These are phyloP conservation scores for Stentor roeselii DNA, from an alignment of 73 alveolate species.

Conservation along the genomic window DNA sequence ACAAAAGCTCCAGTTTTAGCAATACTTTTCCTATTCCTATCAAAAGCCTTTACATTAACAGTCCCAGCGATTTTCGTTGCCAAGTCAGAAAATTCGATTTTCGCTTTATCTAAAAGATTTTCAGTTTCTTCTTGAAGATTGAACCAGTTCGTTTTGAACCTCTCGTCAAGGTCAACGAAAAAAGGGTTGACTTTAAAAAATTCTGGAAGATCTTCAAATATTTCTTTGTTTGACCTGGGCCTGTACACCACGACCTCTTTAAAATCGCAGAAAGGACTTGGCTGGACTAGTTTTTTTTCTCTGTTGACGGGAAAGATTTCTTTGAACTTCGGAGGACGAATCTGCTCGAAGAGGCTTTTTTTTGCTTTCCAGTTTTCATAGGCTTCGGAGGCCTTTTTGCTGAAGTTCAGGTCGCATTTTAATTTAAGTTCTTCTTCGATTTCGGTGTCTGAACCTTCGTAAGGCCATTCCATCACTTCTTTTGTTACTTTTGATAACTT, in stretches of 20 bases:
- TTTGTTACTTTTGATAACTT: neutral
- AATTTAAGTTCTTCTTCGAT: neutral
- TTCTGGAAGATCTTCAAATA: neutral
- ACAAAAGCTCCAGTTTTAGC: neutral
- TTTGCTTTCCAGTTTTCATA: neutral
- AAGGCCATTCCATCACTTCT: neutral
- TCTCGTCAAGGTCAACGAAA: neutral
- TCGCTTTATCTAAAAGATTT: neutral
- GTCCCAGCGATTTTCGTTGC: neutral
- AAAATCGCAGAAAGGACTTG: neutral
- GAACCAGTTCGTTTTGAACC: neutral
- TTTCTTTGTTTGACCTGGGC: neutral
- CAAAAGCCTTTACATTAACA: neutral
- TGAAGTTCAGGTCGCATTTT: neutral
- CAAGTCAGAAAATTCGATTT: neutral
- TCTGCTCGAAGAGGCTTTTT: neutral
- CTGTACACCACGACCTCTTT: neutral
- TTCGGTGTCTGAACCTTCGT: neutral
- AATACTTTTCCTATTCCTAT: too few species aligned
- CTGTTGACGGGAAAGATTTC: neutral
- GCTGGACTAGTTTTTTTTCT: neutral
- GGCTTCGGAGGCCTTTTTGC: neutral
- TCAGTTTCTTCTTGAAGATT: neutral
- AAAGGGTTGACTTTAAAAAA: neutral
- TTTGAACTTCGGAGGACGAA: neutral